These are phyloP conservation scores for Ogataea angusta DNA, from an alignment of 805 yeast species.

Conservation along the genomic window DNA sequence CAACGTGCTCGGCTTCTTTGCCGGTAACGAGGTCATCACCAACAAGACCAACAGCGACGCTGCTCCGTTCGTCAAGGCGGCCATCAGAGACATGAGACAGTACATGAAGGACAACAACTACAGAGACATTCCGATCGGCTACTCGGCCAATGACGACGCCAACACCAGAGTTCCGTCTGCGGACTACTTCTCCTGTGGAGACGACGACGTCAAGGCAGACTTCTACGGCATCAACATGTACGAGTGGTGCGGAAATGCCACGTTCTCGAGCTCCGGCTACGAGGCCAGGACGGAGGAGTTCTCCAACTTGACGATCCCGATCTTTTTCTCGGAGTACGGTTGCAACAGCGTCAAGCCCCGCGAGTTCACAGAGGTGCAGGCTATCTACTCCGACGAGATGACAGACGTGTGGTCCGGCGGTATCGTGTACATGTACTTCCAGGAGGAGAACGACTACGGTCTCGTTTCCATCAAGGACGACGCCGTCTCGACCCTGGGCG, in stretches of 20 bases:
- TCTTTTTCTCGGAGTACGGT: constrained; percentile 87
- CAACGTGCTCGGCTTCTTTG: constrained; percentile 90
- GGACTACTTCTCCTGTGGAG: constrained; percentile 83
- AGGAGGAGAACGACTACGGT: constrained; percentile 82
- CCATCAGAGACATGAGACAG: constrained; percentile 80
- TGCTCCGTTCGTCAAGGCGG: constrained; percentile 94
- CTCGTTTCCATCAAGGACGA: constrained; percentile 53
- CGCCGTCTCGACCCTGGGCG: constrained; percentile 56
- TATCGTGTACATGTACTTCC: constrained; percentile 86
- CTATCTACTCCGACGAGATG: constrained; percentile 67
- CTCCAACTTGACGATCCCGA: constrained; percentile 68
- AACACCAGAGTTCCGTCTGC: constrained; percentile 78
- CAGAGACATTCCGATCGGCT: constrained; percentile 88
- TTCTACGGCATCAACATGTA: constrained; percentile 85
- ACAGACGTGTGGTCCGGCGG: constrained; percentile 94
- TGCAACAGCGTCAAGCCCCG: constrained; percentile 76
- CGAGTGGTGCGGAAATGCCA: constrained; percentile 78
- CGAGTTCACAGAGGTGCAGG: constrained; percentile 68
- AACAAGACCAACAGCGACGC: constrained; percentile 79
- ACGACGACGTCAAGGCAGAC: constrained; percentile 59
- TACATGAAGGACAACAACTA: constrained; percentile 67
- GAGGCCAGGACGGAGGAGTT: constrained; percentile 68
- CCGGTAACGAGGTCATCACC: constrained; percentile 96
- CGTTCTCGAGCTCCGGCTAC: constrained; percentile 64
- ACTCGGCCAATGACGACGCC: constrained; percentile 86